A percentile compares a stretch with the other conserved stretches of the same genome.
These are phyloP conservation scores for Linderina pennispora DNA, from an alignment of 192 early-diverging fungal species.

Conservation along the genomic window DNA sequence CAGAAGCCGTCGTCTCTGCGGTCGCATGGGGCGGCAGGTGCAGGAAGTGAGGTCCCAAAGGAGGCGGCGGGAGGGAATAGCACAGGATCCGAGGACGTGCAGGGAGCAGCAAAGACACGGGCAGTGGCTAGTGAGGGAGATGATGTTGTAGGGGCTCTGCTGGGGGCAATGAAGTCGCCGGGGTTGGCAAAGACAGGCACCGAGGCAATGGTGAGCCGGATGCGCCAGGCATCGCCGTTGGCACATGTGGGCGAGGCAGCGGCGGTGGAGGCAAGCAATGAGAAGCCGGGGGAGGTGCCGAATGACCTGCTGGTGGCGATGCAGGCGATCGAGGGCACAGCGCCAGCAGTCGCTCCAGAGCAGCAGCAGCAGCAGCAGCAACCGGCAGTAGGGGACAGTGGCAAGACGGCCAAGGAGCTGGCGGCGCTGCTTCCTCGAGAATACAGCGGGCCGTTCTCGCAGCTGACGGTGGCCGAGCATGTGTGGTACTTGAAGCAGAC, in stretches of 20 bases:
- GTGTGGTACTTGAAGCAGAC: constrained; percentile 8
- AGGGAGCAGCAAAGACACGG: too few relatives aligned
- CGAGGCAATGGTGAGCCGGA: too few relatives aligned
- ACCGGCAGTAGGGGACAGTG: too few relatives aligned
- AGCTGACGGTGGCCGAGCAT: constrained; percentile 24
- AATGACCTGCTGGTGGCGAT: constrained; percentile 37
- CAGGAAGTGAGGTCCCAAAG: background rate
- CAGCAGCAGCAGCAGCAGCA: too few relatives aligned
- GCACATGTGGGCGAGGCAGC: too few relatives aligned
- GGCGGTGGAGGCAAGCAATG: background rate
- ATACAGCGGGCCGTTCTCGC: constrained; percentile 35
- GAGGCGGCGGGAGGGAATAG: background rate
- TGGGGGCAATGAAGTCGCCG: constrained; percentile 35
- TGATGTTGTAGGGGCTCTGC: constrained; percentile 33
- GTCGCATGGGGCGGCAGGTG: background rate
- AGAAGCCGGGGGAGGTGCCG: constrained; percentile 4
- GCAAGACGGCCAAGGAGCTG: constrained; percentile 3
- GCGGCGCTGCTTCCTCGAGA: constrained; percentile 11
- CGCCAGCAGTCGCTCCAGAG: too few relatives aligned
- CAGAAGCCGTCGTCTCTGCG: constrained; percentile 4
- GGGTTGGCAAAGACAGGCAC: too few relatives aligned
- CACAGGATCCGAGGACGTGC: too few relatives aligned
- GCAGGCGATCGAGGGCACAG: constrained; percentile 30
- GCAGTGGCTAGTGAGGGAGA: constrained; percentile 1
- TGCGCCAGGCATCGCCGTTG: too few relatives aligned